phyloP scores from a whole-genome alignment of 352 stramenopile genomes.

The Pythium sp. region DNA sequence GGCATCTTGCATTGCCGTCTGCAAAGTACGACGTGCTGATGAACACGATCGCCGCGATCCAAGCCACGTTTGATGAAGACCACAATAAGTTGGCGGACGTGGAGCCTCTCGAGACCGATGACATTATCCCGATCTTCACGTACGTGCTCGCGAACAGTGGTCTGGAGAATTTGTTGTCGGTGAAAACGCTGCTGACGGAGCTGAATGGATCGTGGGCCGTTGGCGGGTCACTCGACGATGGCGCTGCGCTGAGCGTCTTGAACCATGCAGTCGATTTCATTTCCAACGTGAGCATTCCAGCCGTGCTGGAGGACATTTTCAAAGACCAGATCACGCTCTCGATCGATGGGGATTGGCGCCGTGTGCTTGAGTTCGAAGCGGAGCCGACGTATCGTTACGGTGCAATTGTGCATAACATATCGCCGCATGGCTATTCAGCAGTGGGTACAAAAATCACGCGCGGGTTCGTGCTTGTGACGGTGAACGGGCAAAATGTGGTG shows the following conservation, averaged over 20 bases:
- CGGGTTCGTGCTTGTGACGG: constrained; percentile 77
- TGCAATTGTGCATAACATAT: constrained; percentile 77
- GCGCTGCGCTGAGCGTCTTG: constrained; percentile 66
- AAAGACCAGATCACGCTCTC: constrained; percentile 88
- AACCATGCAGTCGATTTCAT: constrained; percentile 84
- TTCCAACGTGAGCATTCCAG: constrained; percentile 82
- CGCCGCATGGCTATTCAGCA: constrained; percentile 61
- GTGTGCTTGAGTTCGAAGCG: constrained; percentile 76
- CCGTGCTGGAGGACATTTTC: constrained; percentile 88
- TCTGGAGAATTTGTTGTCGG: constrained; percentile 78
- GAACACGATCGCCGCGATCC: constrained; percentile 73
- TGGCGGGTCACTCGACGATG: constrained; percentile 56
- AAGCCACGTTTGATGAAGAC: constrained; percentile 73
- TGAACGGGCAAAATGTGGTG: constrained; percentile 87
- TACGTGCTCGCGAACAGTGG: constrained; percentile 88
- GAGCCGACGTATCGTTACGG: constrained; percentile 85
- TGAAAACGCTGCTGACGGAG: constrained; percentile 73
- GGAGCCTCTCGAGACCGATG: constrained; percentile 70
- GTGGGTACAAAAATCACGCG: constrained; percentile 73
- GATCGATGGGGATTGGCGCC: constrained; percentile 83
- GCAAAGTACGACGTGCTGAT: constrained; percentile 81
- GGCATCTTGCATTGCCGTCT: constrained; percentile 44
- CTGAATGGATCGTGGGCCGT: constrained; percentile 72
- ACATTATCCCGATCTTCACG: constrained; percentile 88
- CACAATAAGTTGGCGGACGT: constrained; percentile 51